These are phyloP conservation scores for Delitschia confertaspora DNA, from an alignment of 495 filamentous ascomycete genomes.

Conservation along the genomic window DNA sequence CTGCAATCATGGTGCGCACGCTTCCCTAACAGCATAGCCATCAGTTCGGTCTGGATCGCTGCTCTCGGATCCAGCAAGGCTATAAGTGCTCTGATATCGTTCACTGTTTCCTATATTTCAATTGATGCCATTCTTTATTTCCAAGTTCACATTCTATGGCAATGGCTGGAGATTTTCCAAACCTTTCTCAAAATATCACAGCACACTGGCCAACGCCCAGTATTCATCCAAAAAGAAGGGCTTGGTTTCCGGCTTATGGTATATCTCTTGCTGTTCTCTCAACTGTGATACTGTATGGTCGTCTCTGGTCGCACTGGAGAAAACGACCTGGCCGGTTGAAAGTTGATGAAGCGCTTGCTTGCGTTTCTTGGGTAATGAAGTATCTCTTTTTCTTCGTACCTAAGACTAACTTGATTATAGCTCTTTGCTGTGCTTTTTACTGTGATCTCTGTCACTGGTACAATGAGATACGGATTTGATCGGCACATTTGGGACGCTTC, in stretches of 20 bases:
- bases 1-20: no score
- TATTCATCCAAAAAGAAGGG: constrained; percentile 7
- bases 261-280: constrained; percentile 5
- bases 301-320: constrained; percentile 8
- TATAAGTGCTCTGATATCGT: no score
- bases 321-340: constrained; percentile 1
- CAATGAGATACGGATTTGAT: constrained; percentile 24
- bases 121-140: neutral
- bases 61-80: no score
- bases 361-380: constrained; percentile 13
- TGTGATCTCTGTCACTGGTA: constrained; percentile 5
- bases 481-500: constrained; percentile 31
- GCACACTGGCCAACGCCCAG: constrained; percentile 16
- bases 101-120: neutral
- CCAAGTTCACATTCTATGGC: no score
- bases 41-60: no score
- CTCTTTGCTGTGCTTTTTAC: constrained; percentile 10
- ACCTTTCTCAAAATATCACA: constrained; percentile 2
- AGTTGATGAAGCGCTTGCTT: constrained; percentile 13
- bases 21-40: no score
- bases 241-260: constrained; percentile 15
- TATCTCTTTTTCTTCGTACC: neutral
- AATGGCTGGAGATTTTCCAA: constrained; percentile 20
- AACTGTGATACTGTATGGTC: constrained; percentile 1
- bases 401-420: constrained; percentile 3